phyloP scores from a whole-genome alignment of 108 stramenopile genomes.

The Conticribra guillardii region DNA sequence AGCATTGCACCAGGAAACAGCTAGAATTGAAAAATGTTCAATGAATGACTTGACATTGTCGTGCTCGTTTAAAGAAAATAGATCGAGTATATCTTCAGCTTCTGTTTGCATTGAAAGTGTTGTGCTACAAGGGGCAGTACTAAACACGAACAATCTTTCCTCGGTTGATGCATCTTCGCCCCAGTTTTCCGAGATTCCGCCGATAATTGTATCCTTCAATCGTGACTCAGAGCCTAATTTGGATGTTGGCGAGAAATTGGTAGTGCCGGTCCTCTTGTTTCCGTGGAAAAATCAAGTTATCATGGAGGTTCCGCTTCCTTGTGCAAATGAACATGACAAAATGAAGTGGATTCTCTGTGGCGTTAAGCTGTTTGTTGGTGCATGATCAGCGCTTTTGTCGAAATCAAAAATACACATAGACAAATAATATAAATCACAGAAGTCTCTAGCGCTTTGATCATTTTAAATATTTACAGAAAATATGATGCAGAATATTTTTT shows the following conservation, averaged over 20 bases:
- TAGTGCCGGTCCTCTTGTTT: neutral
- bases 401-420: no score
- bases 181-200: neutral
- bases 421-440: no score
- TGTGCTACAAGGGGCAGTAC: neutral
- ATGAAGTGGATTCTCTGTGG: neutral
- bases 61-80: neutral
- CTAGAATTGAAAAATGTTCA: neutral
- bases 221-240: neutral
- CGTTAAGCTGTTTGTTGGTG: neutral
- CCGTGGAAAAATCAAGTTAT: neutral
- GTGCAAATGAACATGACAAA: neutral
- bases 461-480: no score
- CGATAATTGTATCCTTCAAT: neutral
- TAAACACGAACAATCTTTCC: neutral
- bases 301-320: neutral
- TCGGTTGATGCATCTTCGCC: neutral
- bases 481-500: no score
- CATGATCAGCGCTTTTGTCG: no score
- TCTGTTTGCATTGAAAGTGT: neutral
- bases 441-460: no score
- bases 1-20: neutral
- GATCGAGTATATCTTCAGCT: neutral
- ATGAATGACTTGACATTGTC: neutral
- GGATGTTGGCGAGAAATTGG: neutral